phyloP scores from a whole-genome alignment of 2,329 filamentous ascomycete species.

The Exophiala alcalophila region DNA sequence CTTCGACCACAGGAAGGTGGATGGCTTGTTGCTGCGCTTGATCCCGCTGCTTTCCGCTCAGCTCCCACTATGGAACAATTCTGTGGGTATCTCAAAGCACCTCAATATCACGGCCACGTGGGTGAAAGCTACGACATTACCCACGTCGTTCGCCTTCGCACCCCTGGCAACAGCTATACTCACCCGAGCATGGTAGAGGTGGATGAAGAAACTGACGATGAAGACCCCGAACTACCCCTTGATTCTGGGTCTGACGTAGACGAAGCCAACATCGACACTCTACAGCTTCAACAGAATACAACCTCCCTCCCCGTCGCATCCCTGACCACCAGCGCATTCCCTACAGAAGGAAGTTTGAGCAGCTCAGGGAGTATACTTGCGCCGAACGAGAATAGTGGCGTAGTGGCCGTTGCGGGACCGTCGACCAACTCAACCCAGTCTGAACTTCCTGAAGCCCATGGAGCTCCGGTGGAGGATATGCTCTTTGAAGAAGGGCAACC shows the following conservation, averaged over 20 bases:
- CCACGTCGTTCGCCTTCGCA: constrained; percentile 25
- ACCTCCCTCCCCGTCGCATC: not conserved
- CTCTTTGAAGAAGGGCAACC: constrained; percentile 1
- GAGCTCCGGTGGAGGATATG: not conserved
- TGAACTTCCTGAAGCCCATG: constrained; percentile 1
- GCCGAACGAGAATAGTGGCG: not conserved
- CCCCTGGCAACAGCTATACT: constrained; percentile 25
- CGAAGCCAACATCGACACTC: constrained; percentile 1
- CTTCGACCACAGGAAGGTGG: constrained; percentile 34
- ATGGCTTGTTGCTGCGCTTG: constrained; percentile 48
- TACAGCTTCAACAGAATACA: not conserved
- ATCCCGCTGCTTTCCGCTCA: constrained; percentile 43
- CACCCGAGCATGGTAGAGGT: constrained; percentile 19
- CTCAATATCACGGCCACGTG: constrained; percentile 23
- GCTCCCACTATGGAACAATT: constrained; percentile 38
- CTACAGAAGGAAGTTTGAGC: not conserved
- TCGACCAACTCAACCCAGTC: too few species aligned
- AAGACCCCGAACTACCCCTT: constrained; percentile 16
- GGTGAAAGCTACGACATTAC: constrained; percentile 29
- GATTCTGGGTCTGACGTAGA: constrained; percentile 23
- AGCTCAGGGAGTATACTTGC: not conserved
- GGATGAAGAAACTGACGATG: constrained; percentile 20
- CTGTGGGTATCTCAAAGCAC: constrained; percentile 35
- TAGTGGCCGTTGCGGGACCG: not conserved
- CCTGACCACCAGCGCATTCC: not conserved